phyloP scores from a whole-genome alignment of 2,329 filamentous ascomycete species.

The Helotiales sp. region DNA sequence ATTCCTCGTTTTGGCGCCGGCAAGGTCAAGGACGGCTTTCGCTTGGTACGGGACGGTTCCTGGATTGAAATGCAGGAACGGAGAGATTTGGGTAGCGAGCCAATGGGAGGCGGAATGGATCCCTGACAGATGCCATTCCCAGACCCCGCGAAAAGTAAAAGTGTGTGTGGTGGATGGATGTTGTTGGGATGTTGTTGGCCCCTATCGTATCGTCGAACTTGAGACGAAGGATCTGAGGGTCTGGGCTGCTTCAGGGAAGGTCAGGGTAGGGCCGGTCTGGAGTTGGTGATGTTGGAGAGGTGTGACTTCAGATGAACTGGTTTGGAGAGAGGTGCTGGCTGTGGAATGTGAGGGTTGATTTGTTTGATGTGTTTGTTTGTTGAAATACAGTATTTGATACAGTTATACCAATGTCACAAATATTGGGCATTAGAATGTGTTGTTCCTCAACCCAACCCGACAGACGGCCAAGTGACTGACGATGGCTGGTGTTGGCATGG shows the following conservation, averaged over 20 bases:
- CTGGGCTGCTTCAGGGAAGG: neutral
- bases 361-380: neutral
- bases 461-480: neutral
- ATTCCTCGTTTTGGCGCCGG: neutral
- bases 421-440: neutral
- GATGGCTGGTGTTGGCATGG: neutral
- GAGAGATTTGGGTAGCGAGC: neutral
- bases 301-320: constrained; percentile 8
- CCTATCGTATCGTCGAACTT: constrained; percentile 7
- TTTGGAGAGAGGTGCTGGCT: neutral
- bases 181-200: neutral
- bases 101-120: neutral
- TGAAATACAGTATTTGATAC: constrained; percentile 9
- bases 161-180: neutral
- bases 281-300: constrained; percentile 6
- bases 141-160: constrained; percentile 6
- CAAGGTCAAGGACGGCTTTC: neutral
- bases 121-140: constrained; percentile 12
- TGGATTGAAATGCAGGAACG: constrained; percentile 21
- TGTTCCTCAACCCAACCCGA: neutral
- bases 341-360: neutral
- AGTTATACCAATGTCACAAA: neutral
- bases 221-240: constrained; percentile 10
- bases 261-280: neutral
- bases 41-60: constrained; percentile 4